Base-by-base conservation (phyloP, 768 basidiomycete genomes). In the Naganishia onofrii region DNA sequence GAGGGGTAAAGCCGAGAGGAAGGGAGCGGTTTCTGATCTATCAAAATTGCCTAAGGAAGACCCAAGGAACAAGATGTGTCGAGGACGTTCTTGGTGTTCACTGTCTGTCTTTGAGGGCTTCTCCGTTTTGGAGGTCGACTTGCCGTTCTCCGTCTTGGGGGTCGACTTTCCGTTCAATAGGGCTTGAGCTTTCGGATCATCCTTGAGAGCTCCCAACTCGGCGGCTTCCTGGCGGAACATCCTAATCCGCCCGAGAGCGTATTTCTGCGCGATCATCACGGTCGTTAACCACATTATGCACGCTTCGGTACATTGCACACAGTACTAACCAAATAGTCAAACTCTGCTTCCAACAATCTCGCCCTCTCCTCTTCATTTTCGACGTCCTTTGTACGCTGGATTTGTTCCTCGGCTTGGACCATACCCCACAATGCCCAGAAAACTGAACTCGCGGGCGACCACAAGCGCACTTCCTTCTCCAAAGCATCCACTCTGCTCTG, bases 351-450 rank as follows among this genome's bases (percentile, higher is more conserved):
- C 54, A 73, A 66, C 28, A 72, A 75, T 38, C 71, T 72, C 42
- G 77, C 66, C 31, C 77, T 55, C 60, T 84, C 85, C 48, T 84
- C 83, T 26, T 38, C 36, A 19, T 63, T 29, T 7, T 38, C 26
- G 26, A 63, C 42, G 26, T 63, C 38, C 42, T 44, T 63, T 34
- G 42, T 63, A 28, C 60, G 60, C 26, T 63, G 60, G 9, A 81
- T 76, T 53, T 79, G 78, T 44, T 78, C 76, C 36, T 77, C 74
- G 7, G 91, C 92, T 81, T 95, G 93, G 5, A 98, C 87, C 72
- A 98, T 84, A 9, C 91, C 93, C 96, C 96, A 99, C 53, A 97
- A 82, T 8, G 90, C 88, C 93, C 95, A 98, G 86, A 90, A 88
- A 15, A 86, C 93, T 75, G 93, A 92, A 26, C 90, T 90, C 4